Conservation (phyloP, 768 basidiomycete genomes). For the Russula brevipes region DNA sequence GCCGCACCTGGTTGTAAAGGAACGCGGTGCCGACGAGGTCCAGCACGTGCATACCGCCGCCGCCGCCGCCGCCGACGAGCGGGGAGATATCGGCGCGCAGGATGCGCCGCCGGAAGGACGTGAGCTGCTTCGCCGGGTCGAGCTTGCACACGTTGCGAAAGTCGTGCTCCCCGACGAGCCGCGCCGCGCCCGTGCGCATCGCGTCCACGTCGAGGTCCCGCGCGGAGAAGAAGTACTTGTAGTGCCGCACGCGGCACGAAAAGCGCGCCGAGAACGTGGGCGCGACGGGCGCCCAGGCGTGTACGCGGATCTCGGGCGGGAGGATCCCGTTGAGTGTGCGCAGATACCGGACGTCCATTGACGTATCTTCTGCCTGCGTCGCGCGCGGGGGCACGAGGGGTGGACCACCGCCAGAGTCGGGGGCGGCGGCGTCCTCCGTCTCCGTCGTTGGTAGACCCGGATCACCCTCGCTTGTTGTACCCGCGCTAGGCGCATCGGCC, state of each 20-base stretch:
- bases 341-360: conserved; percentile 66
- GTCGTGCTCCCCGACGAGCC: conserved; percentile 85
- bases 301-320: conserved; percentile 81
- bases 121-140: conserved; percentile 87
- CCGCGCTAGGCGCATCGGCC: neutral
- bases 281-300: conserved; percentile 90
- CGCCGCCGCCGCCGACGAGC: conserved; percentile 30
- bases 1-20: conserved; percentile 92
- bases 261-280: conserved; percentile 81
- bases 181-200: conserved; percentile 71
- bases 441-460: neutral
- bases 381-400: neutral
- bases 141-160: conserved; percentile 95
- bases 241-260: conserved; percentile 82
- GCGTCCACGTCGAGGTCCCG: conserved; percentile 57
- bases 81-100: conserved; percentile 57
- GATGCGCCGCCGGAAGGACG: conserved; percentile 67
- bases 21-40: conserved; percentile 87
- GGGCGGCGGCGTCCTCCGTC: neutral
- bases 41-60: conserved; percentile 53
- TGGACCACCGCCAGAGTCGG: neutral
- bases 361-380: neutral
- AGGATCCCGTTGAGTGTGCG: conserved; percentile 80
- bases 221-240: conserved; percentile 93
- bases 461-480: neutral